These are phyloP conservation scores for Geosiphon pyriformis DNA, from an alignment of 192 early-diverging fungal species.

Conservation along the genomic window DNA sequence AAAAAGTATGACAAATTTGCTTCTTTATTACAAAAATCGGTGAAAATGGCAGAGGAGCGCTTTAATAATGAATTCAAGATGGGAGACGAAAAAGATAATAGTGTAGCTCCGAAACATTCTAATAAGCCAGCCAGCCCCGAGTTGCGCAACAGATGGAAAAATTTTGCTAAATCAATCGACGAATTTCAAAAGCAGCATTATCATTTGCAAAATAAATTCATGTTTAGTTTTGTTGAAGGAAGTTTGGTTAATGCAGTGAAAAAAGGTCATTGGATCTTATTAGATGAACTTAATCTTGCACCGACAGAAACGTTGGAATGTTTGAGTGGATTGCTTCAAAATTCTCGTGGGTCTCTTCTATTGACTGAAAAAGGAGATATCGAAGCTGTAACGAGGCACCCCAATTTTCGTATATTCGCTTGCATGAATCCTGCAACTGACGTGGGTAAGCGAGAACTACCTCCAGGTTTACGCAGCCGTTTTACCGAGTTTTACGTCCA, in stretches of 20 bases:
- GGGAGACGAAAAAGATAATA: conserved; percentile 30
- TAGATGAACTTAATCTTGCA: conserved; percentile 98
- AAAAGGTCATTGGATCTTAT: conserved; percentile 91
- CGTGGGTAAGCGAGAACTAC: conserved; percentile 94
- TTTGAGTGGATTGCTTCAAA: conserved; percentile 83
- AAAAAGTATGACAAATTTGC: conserved; percentile 83
- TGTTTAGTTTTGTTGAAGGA: conserved; percentile 95
- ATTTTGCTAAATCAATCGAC: conserved; percentile 56
- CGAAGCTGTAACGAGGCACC: conserved; percentile 80
- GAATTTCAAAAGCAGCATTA: conserved; percentile 74
- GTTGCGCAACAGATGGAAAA: conserved; percentile 66
- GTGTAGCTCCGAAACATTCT: conserved; percentile 29
- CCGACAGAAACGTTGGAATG: conserved; percentile 93
- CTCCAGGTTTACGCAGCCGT: conserved; percentile 81
- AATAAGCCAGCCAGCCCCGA: conserved; percentile 33
- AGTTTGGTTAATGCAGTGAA: conserved; percentile 83
- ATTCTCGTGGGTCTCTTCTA: conserved; percentile 71
- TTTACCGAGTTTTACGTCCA: conserved; percentile 97
- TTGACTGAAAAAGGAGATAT: conserved; percentile 90
- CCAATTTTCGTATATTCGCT: conserved; percentile 90
- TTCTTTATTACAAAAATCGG: conserved; percentile 66
- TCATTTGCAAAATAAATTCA: conserved; percentile 63
- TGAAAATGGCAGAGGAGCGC: conserved; percentile 71
- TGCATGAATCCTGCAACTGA: conserved; percentile 99
- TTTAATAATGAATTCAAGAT: conserved; percentile 35